A percentile compares a stretch with the other conserved stretches of the same genome.
Conservation (phyloP, 108 stramenopile species). For the Conticribra guillardii region DNA sequence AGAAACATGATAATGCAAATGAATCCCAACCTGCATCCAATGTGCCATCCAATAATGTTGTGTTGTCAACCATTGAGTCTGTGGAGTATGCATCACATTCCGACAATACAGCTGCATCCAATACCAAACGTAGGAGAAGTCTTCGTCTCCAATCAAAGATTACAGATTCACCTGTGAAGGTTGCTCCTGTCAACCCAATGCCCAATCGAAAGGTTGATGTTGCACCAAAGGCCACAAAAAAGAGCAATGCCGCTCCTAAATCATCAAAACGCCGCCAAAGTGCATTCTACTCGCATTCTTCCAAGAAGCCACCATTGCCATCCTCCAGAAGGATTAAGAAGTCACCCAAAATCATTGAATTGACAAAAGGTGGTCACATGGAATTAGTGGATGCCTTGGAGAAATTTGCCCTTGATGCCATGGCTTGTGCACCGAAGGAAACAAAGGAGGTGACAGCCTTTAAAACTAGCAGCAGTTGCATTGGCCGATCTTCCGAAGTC, state of each 20-base stretch:
- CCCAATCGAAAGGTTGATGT: neutral
- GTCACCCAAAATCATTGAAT: neutral
- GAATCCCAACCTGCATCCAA: no score
- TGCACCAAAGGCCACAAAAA: no score
- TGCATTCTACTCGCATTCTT: conserved; percentile 1
- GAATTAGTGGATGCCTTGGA: conserved; percentile 13
- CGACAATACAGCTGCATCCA: neutral
- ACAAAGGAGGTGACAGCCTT: neutral
- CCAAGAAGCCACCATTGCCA: no score
- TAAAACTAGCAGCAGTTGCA: neutral
- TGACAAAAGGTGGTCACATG: neutral
- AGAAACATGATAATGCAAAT: neutral
- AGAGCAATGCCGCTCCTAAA: no score
- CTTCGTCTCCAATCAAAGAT: neutral
- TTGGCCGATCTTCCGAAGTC: no score
- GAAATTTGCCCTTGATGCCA: neutral
- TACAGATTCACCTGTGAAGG: no score
- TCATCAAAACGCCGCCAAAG: no score
- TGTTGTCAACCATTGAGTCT: neutral
- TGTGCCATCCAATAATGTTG: no score
- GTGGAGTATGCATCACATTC: neutral
- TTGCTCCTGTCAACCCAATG: neutral
- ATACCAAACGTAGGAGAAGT: neutral
- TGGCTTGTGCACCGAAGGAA: neutral
- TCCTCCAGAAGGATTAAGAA: no score